Evolutionary conservation across 305 asterid genomes (phyloP).

Genomic region (Fraxinus baroniana): DNA sequence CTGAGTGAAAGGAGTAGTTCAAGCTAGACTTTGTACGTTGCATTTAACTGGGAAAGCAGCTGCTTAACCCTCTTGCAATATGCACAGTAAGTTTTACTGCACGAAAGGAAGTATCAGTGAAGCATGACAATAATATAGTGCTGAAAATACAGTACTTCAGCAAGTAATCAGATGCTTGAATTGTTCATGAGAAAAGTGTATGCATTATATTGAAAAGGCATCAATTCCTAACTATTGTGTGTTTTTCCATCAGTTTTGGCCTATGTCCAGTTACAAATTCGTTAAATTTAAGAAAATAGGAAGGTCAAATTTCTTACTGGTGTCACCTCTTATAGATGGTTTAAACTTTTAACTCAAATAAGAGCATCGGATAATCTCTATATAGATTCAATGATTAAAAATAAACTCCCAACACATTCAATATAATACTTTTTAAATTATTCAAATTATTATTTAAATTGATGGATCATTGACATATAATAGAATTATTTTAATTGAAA

Average conservation of each 20-base stretch:
- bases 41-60: conserved; percentile 60
- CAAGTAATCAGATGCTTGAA: neutral
- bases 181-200: neutral
- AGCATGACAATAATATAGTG: neutral
- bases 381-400: too few relatives aligned
- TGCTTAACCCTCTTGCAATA: conserved; percentile 66
- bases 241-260: neutral
- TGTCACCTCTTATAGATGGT: neutral
- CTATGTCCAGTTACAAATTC: neutral
- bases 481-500: neutral
- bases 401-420: neutral
- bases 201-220: neutral
- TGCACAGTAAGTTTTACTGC: conserved; percentile 80
- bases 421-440: too few relatives aligned
- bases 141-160: neutral
- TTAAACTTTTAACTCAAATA: neutral
- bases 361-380: too few relatives aligned
- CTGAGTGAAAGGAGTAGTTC: too few relatives aligned
- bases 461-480: neutral
- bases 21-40: conserved; percentile 51
- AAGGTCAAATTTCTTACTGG: neutral
- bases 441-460: neutral
- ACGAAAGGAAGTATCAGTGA: neutral
- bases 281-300: neutral
- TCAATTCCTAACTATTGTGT: neutral